phyloP scores from a whole-genome alignment of 2,329 filamentous ascomycete genomes.

The Aureobasidium sp. region DNA sequence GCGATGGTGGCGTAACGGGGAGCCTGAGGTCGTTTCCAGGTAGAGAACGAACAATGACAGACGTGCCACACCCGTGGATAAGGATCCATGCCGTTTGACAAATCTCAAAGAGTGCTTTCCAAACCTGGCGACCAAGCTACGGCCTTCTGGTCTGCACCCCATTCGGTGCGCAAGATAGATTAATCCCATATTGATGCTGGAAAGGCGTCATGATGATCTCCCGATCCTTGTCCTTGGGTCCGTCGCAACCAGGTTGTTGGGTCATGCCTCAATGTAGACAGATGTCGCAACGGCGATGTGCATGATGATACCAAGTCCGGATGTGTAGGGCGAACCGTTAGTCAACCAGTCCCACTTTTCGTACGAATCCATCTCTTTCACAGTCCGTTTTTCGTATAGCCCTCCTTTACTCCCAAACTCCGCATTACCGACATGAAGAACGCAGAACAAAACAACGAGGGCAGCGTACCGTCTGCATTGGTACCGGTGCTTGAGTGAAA shows the following conservation, averaged over 20 bases:
- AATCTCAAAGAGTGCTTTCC: neutral
- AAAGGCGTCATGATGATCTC: constrained; percentile 4
- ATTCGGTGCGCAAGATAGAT: neutral
- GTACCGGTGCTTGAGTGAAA: constrained; percentile 7
- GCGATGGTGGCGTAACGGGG: constrained; percentile 9
- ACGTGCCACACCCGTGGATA: neutral
- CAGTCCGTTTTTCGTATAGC: neutral
- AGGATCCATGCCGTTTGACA: constrained; percentile 8
- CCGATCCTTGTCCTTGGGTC: neutral
- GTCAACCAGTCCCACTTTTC: neutral
- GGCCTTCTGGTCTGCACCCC: neutral
- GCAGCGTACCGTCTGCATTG: constrained; percentile 1
- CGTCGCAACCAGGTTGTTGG: constrained; percentile 1
- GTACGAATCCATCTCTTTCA: neutral
- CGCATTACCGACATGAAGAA: neutral
- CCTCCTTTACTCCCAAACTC: neutral
- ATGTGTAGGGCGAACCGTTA: neutral
- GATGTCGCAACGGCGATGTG: constrained; percentile 5
- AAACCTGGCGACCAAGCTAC: neutral
- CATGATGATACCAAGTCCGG: neutral
- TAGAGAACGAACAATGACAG: constrained; percentile 7
- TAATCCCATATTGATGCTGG: neutral
- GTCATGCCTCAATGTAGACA: constrained; percentile 4
- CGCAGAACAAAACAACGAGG: neutral
- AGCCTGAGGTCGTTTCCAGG: constrained; percentile 5